These are phyloP conservation scores for Globisporangium rhizosaccharum DNA, from an alignment of 352 stramenopile species.

Conservation along the genomic window DNA sequence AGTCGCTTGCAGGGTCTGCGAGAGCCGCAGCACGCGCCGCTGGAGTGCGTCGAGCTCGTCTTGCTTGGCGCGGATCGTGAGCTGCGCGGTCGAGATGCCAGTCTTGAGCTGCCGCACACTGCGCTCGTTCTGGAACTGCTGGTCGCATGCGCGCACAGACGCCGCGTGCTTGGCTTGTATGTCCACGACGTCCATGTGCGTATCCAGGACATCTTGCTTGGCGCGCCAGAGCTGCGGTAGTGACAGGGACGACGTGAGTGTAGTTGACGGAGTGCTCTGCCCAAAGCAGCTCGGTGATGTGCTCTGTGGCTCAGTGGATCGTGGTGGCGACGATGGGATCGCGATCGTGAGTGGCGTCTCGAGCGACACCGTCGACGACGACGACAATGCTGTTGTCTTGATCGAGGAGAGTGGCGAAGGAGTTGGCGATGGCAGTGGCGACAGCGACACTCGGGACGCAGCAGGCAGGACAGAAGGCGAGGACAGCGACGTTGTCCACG, in stretches of 20 bases:
- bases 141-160: constrained; percentile 39
- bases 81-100: constrained; percentile 30
- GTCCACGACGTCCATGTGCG: constrained; percentile 53
- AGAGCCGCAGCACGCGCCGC: constrained; percentile 37
- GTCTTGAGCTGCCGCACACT: constrained; percentile 43
- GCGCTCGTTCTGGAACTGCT: constrained; percentile 52
- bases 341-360: constrained; percentile 6
- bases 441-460: background rate
- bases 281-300: background rate
- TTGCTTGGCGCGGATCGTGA: constrained; percentile 39
- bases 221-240: constrained; percentile 30
- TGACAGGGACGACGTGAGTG: constrained; percentile 2
- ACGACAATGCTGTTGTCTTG: background rate
- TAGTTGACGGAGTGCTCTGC: background rate
- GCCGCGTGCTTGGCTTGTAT: constrained; percentile 35
- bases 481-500: background rate
- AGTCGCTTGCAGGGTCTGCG: constrained; percentile 23
- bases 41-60: constrained; percentile 42
- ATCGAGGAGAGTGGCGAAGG: background rate
- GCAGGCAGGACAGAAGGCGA: background rate
- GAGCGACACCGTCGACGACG: background rate
- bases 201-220: constrained; percentile 38
- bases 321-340: background rate
- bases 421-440: background rate
- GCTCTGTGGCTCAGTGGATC: background rate